phyloP scores from a whole-genome alignment of 2,329 filamentous ascomycete genomes.

The Colletotrichum godetiae region DNA sequence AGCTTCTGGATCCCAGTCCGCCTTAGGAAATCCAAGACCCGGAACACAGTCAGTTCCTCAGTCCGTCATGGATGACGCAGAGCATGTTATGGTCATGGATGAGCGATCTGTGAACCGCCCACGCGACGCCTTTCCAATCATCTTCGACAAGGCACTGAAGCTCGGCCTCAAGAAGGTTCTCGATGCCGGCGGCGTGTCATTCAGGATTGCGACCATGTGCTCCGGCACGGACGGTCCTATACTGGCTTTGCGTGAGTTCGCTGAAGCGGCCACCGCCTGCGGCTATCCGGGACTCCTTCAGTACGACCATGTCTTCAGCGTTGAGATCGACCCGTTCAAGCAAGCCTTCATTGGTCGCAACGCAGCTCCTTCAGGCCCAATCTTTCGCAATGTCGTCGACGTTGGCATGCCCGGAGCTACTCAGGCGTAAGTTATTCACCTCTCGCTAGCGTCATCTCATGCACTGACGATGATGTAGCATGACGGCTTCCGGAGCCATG shows the following conservation, averaged over 20 bases:
- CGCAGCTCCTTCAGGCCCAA: conserved; percentile 55
- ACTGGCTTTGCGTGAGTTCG: conserved; percentile 70
- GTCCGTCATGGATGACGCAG: not conserved
- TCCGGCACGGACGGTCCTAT: conserved; percentile 83
- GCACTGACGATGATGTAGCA: conserved; percentile 51
- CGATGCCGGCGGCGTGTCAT: conserved; percentile 40
- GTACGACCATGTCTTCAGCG: conserved; percentile 69
- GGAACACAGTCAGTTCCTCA: not conserved
- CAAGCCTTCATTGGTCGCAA: conserved; percentile 74
- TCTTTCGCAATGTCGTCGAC: conserved; percentile 71
- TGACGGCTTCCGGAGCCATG: conserved; percentile 74
- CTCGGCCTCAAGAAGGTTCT: conserved; percentile 40
- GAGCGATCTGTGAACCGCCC: conserved; percentile 19
- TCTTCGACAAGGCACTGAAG: conserved; percentile 21
- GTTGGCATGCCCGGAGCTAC: conserved; percentile 52
- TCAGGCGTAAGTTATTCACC: conserved; percentile 55
- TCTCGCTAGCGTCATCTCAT: conserved; percentile 5
- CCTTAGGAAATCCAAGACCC: not conserved
- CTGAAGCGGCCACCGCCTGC: conserved; percentile 50
- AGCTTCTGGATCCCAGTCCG: not conserved
- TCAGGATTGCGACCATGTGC: conserved; percentile 76
- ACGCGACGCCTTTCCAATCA: conserved; percentile 26
- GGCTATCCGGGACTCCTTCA: conserved; percentile 50
- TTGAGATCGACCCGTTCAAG: conserved; percentile 73
- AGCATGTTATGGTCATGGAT: not conserved